Evolutionary conservation across 148 eudicot genomes (phyloP).

Genomic region (Heliamphora exappendiculata): DNA sequence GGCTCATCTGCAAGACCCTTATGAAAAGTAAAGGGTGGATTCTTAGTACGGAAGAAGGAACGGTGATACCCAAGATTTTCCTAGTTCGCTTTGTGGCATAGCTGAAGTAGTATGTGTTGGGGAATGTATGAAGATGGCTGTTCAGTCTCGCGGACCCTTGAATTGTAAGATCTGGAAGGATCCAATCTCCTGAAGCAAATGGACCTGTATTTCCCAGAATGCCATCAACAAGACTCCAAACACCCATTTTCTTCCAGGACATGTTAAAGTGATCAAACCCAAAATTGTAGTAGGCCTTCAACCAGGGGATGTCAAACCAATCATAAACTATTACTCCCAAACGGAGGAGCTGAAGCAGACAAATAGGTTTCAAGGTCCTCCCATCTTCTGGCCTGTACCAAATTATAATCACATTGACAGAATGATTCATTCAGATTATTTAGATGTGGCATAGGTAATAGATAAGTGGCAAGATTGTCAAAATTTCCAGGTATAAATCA

Average conservation of each 20-base stretch:
- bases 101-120: conserved; percentile 84
- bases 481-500: neutral
- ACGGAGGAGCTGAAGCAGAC: conserved; percentile 60
- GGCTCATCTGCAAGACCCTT: conserved; percentile 87
- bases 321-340: conserved; percentile 71
- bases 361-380: conserved; percentile 58
- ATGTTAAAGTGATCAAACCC: conserved; percentile 89
- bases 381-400: conserved; percentile 71
- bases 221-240: conserved; percentile 62
- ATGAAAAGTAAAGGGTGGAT: conserved; percentile 77
- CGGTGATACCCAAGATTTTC: conserved; percentile 48
- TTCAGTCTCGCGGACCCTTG: conserved; percentile 74
- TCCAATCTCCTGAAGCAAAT: conserved; percentile 93
- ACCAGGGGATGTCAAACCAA: conserved; percentile 76
- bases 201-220: conserved; percentile 75
- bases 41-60: conserved; percentile 68
- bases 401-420: neutral
- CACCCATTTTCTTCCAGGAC: conserved; percentile 69
- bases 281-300: conserved; percentile 71
- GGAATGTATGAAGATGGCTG: conserved; percentile 59
- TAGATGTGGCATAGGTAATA: neutral
- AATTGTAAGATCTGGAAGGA: conserved; percentile 78
- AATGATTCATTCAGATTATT: neutral
- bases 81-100: conserved; percentile 83
- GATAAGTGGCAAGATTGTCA: neutral